Percentiles rank a stretch among this genome's conserved stretches.
phyloP scores from a whole-genome alignment of 2,329 filamentous ascomycete species.

The Aspergillus sp. region DNA sequence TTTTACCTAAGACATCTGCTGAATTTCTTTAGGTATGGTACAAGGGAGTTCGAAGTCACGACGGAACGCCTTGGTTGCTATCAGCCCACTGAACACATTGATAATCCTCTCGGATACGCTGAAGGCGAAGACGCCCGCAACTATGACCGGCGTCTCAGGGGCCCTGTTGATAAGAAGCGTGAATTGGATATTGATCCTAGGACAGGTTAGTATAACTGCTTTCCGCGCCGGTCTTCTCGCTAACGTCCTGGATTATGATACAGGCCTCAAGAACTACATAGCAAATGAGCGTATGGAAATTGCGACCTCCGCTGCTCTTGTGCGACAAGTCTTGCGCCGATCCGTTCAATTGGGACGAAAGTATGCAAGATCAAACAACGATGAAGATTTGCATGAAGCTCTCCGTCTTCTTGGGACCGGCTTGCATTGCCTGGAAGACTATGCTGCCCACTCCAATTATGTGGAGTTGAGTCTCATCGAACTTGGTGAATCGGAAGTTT shows the following conservation, averaged over 20 bases:
- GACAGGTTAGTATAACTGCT: conserved; percentile 51
- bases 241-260: background rate
- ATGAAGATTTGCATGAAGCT: conserved; percentile 82
- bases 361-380: conserved; percentile 65
- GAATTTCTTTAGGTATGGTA: conserved; percentile 51
- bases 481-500: conserved; percentile 75
- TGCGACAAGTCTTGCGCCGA: conserved; percentile 69
- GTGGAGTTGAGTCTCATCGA: conserved; percentile 84
- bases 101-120: conserved; percentile 79
- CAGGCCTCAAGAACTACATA: conserved; percentile 88
- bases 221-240: background rate
- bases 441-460: conserved; percentile 92
- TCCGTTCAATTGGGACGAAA: conserved; percentile 78
- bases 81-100: conserved; percentile 79
- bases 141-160: conserved; percentile 79
- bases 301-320: conserved; percentile 76
- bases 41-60: conserved; percentile 82
- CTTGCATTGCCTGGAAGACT: conserved; percentile 89
- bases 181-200: conserved; percentile 77
- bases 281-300: conserved; percentile 77
- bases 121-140: conserved; percentile 82
- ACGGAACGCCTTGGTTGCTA: conserved; percentile 77
- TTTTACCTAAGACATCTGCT: background rate
- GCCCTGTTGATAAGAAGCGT: conserved; percentile 72
- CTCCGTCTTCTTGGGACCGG: conserved; percentile 83